Base-by-base conservation (phyloP, 768 basidiomycete genomes). In the Russula sp. region DNA sequence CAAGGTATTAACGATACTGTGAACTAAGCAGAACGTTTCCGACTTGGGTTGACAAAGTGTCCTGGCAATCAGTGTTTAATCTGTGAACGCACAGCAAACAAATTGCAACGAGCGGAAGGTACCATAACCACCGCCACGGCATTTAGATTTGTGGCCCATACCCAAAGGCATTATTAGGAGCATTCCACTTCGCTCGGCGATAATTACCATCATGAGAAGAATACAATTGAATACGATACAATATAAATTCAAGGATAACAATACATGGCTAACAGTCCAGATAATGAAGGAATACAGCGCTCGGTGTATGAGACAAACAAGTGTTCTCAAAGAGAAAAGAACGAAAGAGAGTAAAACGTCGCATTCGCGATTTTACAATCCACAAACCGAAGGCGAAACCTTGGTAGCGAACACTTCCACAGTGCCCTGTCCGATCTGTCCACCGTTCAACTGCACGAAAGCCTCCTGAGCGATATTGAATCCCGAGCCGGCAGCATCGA, bases 401-500 rank as follows among this genome's bases (percentile, higher is more conserved):
- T 75, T 73, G 22, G 30, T 60, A 44, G 70, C 73, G 11, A 64
- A 56, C 26, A 72, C 76, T 18, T 73, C 64, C 44, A 76, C 46
- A 4, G 66, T 46, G 1, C 74, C 75, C 16, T 63, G 13, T 16
- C 30, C 62, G 30, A 70, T 71, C 28, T 75, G 51, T 16, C 67
- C 69, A 24, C 69, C 58, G 28, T 75, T 76, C 51, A 77, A 66
- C 36, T 57, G 63, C 64, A 74, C 69, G 68, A 76, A 67, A 13
- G 75, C 76, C 22, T 53, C 64, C 62, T 72, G 36, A 3, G 76
- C 74, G 57, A 77, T 70, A 67, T 75, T 78, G 70, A 80, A 83
- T 5, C 75, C 76, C 0, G 70, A 67, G 18, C 67, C 66, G 5
- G 82, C 76, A 52, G 78, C 75, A 68, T 88, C 84, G 26, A 89